phyloP scores from a whole-genome alignment of 2,329 filamentous ascomycete species.

The Calonectria naviculata region DNA sequence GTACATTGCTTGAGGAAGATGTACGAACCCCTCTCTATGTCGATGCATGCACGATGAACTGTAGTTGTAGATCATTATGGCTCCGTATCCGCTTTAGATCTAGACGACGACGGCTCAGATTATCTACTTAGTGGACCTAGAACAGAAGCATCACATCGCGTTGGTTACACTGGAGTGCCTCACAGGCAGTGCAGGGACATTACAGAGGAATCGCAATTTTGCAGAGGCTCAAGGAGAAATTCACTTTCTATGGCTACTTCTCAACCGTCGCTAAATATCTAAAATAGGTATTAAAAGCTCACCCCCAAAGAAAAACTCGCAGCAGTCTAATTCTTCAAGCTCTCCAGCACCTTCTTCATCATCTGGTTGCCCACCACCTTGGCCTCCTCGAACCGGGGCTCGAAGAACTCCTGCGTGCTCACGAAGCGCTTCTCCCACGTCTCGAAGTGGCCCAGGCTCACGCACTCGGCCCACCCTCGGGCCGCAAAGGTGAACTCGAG shows the following conservation, averaged over 20 bases:
- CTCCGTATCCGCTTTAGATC: constrained; percentile 4
- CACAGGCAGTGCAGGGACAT: background rate
- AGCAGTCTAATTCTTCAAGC: constrained; percentile 60
- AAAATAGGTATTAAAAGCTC: background rate
- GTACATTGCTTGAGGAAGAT: background rate
- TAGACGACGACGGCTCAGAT: background rate
- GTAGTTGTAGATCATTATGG: constrained; percentile 10
- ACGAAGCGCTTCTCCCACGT: constrained; percentile 93
- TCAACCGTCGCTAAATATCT: background rate
- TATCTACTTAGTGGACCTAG: constrained; percentile 6
- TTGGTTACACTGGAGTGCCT: background rate
- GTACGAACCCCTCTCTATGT: background rate
- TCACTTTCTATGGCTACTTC: background rate
- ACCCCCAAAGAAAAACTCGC: background rate
- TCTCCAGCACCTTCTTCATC: constrained; percentile 95
- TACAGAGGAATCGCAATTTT: background rate
- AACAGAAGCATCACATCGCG: background rate
- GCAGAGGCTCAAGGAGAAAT: background rate
- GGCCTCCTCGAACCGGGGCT: constrained; percentile 88
- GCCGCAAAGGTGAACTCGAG: constrained; percentile 98
- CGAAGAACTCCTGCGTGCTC: constrained; percentile 90
- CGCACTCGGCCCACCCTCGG: constrained; percentile 94
- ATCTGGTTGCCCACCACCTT: constrained; percentile 92
- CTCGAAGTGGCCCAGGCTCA: constrained; percentile 90
- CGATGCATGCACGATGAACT: constrained; percentile 7